phyloP scores from a whole-genome alignment of 805 yeast genomes.

The Henningerozyma blattae region DNA sequence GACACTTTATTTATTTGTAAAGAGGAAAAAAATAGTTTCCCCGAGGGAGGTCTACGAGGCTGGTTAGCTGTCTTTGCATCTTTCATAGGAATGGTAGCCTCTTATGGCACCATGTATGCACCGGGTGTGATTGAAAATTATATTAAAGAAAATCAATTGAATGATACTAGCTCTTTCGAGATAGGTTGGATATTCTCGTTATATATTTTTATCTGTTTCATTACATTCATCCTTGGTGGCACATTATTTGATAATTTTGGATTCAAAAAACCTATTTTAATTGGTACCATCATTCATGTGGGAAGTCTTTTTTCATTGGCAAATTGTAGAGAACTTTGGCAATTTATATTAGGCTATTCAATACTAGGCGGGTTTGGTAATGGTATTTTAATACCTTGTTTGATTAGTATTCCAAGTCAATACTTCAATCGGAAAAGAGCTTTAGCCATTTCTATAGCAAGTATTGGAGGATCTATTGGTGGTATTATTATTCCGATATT shows the following conservation, averaged over 20 bases:
- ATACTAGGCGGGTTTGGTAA: constrained; percentile 46
- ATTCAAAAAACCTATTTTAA: constrained; percentile 30
- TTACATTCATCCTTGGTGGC: constrained; percentile 44
- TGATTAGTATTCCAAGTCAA: constrained; percentile 50
- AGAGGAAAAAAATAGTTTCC: constrained; percentile 21
- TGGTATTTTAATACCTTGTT: constrained; percentile 49
- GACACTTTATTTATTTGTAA: too few species aligned
- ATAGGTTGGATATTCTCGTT: constrained; percentile 69
- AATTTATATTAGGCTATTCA: constrained; percentile 50
- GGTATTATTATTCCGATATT: constrained; percentile 45
- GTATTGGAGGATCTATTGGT: constrained; percentile 45
- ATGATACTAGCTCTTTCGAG: constrained; percentile 35
- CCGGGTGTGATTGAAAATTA: constrained; percentile 60
- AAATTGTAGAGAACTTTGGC: constrained; percentile 40
- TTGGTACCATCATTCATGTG: constrained; percentile 35
- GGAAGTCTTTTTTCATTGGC: constrained; percentile 49
- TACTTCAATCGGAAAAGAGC: constrained; percentile 56
- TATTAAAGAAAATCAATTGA: constrained; percentile 42
- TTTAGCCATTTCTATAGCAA: constrained; percentile 38
- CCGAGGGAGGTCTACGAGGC: constrained; percentile 49
- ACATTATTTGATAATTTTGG: constrained; percentile 56
- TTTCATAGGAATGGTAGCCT: constrained; percentile 45
- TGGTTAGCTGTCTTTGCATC: constrained; percentile 49
- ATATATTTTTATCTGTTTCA: constrained; percentile 39
- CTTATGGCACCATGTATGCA: constrained; percentile 48